Evolutionary conservation across 2,329 filamentous ascomycete genomes (phyloP).

Genomic region (Colletotrichum cuscutae): DNA sequence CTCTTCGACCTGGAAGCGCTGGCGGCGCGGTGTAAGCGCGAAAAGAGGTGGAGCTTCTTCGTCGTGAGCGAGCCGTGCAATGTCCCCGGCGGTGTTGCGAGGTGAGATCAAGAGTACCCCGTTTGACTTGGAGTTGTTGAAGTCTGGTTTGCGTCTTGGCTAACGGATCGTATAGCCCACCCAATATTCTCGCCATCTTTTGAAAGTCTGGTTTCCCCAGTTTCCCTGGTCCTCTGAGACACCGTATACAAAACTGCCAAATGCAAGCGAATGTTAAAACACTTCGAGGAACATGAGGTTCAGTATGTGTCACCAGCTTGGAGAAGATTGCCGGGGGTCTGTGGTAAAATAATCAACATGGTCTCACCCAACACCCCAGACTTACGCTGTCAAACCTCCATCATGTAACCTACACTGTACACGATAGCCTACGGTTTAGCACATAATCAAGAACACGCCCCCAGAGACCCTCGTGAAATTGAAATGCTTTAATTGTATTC

Average conservation of each 20-base stretch:
- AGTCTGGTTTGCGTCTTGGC: not conserved
- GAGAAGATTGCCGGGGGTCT: not conserved
- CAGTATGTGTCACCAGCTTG: not conserved
- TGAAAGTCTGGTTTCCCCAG: conserved; percentile 27
- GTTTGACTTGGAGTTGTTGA: not conserved
- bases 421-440: not conserved
- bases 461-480: conserved; percentile 1
- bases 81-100: conserved; percentile 42
- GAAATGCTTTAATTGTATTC: conserved; percentile 22
- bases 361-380: not conserved
- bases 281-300: not conserved
- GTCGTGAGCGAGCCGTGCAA: conserved; percentile 49
- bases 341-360: not conserved
- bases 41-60: conserved; percentile 50
- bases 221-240: not conserved
- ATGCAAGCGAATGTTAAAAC: not conserved
- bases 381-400: no score
- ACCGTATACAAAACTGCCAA: not conserved
- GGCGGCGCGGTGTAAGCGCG: conserved; percentile 45
- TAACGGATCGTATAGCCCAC: conserved; percentile 39
- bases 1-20: conserved; percentile 52
- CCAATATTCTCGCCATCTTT: conserved; percentile 50
- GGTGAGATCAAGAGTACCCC: conserved; percentile 21
- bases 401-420: no score
- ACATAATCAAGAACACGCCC: not conserved